Evolutionary conservation across 73 alveolate genomes (phyloP), one percentile per base, ranked within the genome.

Genomic region (Paraurostyla sp.): DNA sequence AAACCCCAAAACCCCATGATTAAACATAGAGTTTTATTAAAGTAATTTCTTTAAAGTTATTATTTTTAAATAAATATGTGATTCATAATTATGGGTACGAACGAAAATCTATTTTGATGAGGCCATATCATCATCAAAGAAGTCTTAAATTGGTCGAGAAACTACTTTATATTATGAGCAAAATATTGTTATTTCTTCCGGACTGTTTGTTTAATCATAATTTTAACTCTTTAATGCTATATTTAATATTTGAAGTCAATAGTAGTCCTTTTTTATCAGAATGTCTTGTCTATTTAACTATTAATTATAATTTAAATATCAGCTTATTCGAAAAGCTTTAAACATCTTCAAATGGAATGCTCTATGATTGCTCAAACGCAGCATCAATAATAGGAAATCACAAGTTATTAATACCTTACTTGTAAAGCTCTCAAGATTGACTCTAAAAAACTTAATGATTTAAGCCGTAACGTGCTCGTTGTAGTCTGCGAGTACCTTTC

Each of bases 321-420:
- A 65, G 82, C 82, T 65, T 65, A 18, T 38, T 15, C 36, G 42
- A 65, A 38, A 32, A 22, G 45, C 58, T 38, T n/a, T 65, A 35
- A 38, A 65, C 82, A 65, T 65, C 82, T 65, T 65, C 82, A 65
- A 65, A 65, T 65, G 82, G 82, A 65, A 65, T 35, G 82, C 58
- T 36, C 46, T 38, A 65, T 65, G 56, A 25, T 35, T 25, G 82
- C 82, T 65, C 82, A 65, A 65, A 22, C 82, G 41, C 16, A 23
- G 13, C 20, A 40, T 33, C 36, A 25, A 13, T 38, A n/a, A 22
- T 22, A 65, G 82, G 82, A 65, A 65, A 36, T 65, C 32, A 65
- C 58, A 15, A 38, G 58, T 40, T 65, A 7, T 65, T 65, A 33
- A 30, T 65, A 65, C 82, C 46, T 65, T 35, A 6, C 32, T 35